Evolutionary conservation across 306 rosid genomes (phyloP).

Genomic region (Vigna radiata): DNA sequence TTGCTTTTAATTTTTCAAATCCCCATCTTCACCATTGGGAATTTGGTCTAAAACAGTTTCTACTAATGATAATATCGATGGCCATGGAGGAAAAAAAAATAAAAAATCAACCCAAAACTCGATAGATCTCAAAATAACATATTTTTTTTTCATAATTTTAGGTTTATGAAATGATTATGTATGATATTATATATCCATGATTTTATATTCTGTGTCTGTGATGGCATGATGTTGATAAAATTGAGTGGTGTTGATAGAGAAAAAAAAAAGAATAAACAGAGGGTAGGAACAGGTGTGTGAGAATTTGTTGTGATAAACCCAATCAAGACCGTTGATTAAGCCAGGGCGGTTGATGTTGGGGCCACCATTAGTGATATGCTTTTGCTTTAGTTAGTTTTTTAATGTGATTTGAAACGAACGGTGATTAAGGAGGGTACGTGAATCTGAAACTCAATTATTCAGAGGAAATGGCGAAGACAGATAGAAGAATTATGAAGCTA

Average conservation of each 20-base stretch:
- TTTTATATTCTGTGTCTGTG: constrained; percentile 48
- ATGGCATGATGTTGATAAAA: constrained; percentile 63
- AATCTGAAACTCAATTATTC: constrained; percentile 44
- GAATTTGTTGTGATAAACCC: constrained; percentile 45
- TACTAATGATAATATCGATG: background rate
- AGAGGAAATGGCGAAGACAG: constrained; percentile 31
- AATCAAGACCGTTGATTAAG: constrained; percentile 57
- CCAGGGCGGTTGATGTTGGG: constrained; percentile 33
- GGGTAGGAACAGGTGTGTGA: constrained; percentile 31
- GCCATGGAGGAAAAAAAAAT: background rate
- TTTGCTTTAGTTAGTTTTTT: constrained; percentile 41
- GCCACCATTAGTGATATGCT: constrained; percentile 46
- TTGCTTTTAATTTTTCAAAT: constrained; percentile 37
- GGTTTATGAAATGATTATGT: constrained; percentile 11
- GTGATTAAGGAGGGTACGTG: constrained; percentile 49
- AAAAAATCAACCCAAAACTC: constrained; percentile 31
- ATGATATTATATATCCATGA: constrained; percentile 13
- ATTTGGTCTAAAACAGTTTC: constrained; percentile 23
- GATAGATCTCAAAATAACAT: constrained; percentile 3
- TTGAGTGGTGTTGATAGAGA: constrained; percentile 38
- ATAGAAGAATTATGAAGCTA: constrained; percentile 38
- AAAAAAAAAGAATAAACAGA: constrained; percentile 30
- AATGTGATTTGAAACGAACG: constrained; percentile 26
- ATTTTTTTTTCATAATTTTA: background rate
- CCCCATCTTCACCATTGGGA: constrained; percentile 5